These are phyloP conservation scores for Penicillium egyptiacum DNA, from an alignment of 495 filamentous ascomycete species.

Conservation along the genomic window DNA sequence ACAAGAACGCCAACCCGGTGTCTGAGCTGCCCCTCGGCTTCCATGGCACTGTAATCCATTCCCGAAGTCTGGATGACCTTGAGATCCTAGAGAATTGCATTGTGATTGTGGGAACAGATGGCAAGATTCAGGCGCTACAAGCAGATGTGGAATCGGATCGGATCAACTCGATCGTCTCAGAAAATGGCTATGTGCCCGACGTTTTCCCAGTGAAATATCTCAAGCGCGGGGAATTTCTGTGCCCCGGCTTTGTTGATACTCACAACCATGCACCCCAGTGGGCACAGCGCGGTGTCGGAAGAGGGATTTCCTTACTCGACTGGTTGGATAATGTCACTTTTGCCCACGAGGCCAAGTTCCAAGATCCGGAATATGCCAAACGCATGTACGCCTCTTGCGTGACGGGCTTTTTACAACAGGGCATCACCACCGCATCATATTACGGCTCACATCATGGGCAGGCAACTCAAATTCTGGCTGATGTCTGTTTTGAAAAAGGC, in stretches of 20 bases:
- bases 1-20: conserved; percentile 17
- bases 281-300: conserved; percentile 59
- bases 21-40: conserved; percentile 39
- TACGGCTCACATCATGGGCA: conserved; percentile 60
- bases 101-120: conserved; percentile 41
- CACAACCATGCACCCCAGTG: conserved; percentile 68
- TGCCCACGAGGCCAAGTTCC: conserved; percentile 59
- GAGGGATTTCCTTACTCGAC: conserved; percentile 57
- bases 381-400: conserved; percentile 55
- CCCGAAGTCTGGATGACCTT: conserved; percentile 37
- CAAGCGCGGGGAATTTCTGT: conserved; percentile 51
- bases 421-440: conserved; percentile 66
- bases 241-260: conserved; percentile 63
- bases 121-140: conserved; percentile 42
- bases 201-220: conserved; percentile 42
- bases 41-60: conserved; percentile 56
- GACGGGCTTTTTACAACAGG: conserved; percentile 57
- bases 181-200: conserved; percentile 34
- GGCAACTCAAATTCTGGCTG: conserved; percentile 59
- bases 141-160: conserved; percentile 13
- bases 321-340: conserved; percentile 64
- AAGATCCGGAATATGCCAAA: conserved; percentile 52
- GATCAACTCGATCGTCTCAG: conserved; percentile 25
- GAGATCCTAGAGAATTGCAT: conserved; percentile 50
- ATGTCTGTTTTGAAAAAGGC: conserved; percentile 54